Evolutionary conservation across 23 red algal genomes (phyloP).

Genomic region (Cyanidiococcus yangmingshanensis): DNA sequence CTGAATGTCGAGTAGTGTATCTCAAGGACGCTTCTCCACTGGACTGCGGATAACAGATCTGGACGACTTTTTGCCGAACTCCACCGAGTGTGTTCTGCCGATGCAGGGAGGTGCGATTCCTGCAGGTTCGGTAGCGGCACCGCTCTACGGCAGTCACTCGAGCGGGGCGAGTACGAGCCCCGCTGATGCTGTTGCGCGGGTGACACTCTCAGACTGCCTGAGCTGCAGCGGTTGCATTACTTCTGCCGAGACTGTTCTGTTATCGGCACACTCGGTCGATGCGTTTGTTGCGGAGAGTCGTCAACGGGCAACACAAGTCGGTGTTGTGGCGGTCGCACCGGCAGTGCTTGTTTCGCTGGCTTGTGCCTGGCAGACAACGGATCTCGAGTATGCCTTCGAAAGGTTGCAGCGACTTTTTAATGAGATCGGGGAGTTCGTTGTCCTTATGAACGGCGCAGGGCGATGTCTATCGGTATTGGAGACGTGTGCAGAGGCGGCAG

Average conservation of each 20-base stretch:
- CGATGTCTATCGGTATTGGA: constrained; percentile 39
- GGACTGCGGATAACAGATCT: constrained; percentile 58
- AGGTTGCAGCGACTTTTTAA: neutral
- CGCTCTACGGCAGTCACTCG: constrained; percentile 32
- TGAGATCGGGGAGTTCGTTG: constrained; percentile 7
- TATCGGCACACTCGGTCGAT: constrained; percentile 12
- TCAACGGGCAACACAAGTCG: neutral
- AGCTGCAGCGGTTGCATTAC: constrained; percentile 75
- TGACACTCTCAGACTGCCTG: constrained; percentile 74
- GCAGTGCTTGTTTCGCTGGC: constrained; percentile 2
- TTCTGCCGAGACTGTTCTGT: constrained; percentile 73
- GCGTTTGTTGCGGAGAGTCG: neutral
- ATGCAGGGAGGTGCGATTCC: constrained; percentile 37
- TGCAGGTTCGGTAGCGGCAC: constrained; percentile 50
- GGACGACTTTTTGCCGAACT: constrained; percentile 65
- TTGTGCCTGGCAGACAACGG: neutral
- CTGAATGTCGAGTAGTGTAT: neutral
- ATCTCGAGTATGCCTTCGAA: neutral
- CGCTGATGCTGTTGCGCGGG: constrained; percentile 20
- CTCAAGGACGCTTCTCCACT: constrained; percentile 1
- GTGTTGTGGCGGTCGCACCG: neutral
- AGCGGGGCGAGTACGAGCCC: neutral
- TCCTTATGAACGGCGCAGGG: constrained; percentile 40
- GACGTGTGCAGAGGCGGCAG: constrained; percentile 34
- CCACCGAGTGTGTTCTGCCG: constrained; percentile 55